Evolutionary conservation across 2,329 filamentous ascomycete genomes (phyloP), one percentile per base, ranked within the genome.

Genomic region (Neonectria neomacrospora): DNA sequence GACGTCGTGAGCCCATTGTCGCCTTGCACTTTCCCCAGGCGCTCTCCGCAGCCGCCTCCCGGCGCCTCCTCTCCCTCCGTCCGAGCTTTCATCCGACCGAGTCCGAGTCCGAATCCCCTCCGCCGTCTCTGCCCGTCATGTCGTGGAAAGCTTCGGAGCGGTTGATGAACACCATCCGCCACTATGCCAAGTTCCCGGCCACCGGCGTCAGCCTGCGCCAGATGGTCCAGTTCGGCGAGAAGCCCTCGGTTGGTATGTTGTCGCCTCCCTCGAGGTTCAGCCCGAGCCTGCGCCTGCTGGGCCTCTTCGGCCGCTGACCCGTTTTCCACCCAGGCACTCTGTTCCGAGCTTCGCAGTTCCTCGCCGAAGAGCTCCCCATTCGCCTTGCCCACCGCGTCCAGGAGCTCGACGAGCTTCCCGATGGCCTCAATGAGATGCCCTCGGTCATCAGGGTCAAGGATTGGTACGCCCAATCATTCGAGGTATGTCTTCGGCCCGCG

Each of bases 401-500:
- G 80, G 96, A 99, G 82, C 88, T 99, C 61, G 90, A 91, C 66
- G 92, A 93, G 75, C 85, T 99, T 2, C 96, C 96, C 37, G 96
- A 99, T 86, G 96, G 96, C 59, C 87, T 99, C 66, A 97, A 93
- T 78, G 94, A 98, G 71, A 98, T 99, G 96, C 93, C 94, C 41
- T 98, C 96, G 11, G 97, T 99, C 71, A 90, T 91, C 78, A 93
- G 91, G 75, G 96, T 99, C 71, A 91, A 94, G 78, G 94, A 98
- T 76, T 99, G 96, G 96, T 99, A 99, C 79, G 96, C 95, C 68
- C 96, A 99, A 82, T 99, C 96, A 54, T 99, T 99, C 76, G 96
- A 99, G 89, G 94, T 97, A 87, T 73, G 69, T 44, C 20, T 32
- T 16, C 47, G 45, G 37, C 34, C 45, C 61, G 53, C 52, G 53